Percentiles rank a stretch among this genome's conserved stretches.
phyloP scores from a whole-genome alignment of 1,139 yeast species.

The Saccharomycopsis crataegensis region DNA sequence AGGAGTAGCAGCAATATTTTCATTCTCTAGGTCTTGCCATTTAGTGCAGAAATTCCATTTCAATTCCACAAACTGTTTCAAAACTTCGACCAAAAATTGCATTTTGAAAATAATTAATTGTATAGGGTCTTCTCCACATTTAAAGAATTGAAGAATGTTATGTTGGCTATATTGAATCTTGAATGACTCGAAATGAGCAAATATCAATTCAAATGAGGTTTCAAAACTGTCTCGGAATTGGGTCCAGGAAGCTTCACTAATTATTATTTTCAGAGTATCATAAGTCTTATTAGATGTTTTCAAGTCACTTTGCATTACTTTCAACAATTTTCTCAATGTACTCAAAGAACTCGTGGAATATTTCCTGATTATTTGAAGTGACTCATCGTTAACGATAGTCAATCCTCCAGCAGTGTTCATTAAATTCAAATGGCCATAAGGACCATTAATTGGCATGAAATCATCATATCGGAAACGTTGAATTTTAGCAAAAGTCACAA shows the following conservation, averaged over 20 bases:
- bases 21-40: too few relatives aligned
- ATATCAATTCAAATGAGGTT: conserved; percentile 8
- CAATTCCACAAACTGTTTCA: conserved; percentile 6
- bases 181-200: conserved; percentile 3
- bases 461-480: neutral
- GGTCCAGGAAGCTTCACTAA: neutral
- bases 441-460: neutral
- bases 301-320: conserved; percentile 2
- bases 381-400: neutral
- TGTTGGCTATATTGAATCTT: neutral
- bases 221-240: conserved; percentile 8
- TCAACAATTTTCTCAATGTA: conserved; percentile 4
- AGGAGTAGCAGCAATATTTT: too few relatives aligned
- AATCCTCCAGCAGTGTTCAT: too few relatives aligned
- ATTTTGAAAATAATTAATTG: conserved; percentile 7
- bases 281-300: too few relatives aligned
- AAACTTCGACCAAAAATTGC: conserved; percentile 11
- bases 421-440: neutral
- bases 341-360: conserved; percentile 11
- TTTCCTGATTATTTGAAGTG: conserved; percentile 1
- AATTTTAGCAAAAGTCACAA: conserved; percentile 13
- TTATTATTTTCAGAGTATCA: neutral
- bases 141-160: conserved; percentile 14
- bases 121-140: conserved; percentile 9
- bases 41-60: neutral